These are phyloP conservation scores for Fraxinus nigra DNA, from an alignment of 305 asterid genomes.

Conservation along the genomic window DNA sequence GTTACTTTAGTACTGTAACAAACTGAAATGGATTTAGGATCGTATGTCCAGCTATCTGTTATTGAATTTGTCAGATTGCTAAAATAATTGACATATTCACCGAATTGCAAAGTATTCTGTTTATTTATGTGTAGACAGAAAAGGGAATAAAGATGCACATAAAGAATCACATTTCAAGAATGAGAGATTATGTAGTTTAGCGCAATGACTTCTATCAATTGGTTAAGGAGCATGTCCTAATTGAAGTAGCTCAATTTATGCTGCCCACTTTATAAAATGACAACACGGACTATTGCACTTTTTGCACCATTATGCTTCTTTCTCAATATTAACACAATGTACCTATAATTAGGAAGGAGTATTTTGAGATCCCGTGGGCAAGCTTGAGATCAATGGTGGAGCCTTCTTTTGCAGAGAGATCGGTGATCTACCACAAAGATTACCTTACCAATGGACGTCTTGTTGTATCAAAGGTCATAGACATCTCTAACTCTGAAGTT, in stretches of 20 bases:
- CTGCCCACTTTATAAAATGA: neutral
- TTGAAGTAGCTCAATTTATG: neutral
- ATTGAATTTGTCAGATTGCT: neutral
- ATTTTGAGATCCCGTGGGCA: conserved; percentile 85
- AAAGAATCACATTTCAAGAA: neutral
- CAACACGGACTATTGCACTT: neutral
- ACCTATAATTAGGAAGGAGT: conserved; percentile 59
- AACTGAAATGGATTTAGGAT: neutral
- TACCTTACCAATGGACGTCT: conserved; percentile 72
- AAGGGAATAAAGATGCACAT: neutral
- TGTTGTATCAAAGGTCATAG: conserved; percentile 55
- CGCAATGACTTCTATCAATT: neutral
- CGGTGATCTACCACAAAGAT: conserved; percentile 69
- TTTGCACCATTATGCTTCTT: neutral
- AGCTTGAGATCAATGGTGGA: conserved; percentile 74
- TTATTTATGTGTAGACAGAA: neutral
- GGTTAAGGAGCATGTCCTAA: neutral
- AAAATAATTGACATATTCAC: neutral
- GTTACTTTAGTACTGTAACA: neutral
- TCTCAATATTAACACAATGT: neutral
- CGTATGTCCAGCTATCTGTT: neutral
- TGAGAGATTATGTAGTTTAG: neutral
- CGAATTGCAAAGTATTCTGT: neutral
- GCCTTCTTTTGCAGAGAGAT: conserved; percentile 72
- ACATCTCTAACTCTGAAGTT: conserved; percentile 53